A percentile compares a stretch with the other conserved stretches of the same genome.
phyloP scores from a whole-genome alignment of 345 rosid genomes.

The Euphorbia tirucalli region DNA sequence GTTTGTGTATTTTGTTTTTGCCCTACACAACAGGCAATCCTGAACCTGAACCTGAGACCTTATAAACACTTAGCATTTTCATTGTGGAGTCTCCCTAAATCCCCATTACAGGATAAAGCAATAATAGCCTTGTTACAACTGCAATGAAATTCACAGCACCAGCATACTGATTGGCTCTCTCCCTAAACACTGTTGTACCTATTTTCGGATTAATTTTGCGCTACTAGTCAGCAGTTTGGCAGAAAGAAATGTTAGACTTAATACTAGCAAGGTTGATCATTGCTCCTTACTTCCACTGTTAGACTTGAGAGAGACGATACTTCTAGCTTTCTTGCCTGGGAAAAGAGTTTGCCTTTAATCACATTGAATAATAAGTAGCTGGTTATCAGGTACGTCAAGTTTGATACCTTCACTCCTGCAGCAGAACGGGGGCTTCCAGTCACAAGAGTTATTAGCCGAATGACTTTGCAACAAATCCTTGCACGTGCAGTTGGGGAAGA shows the following conservation, averaged over 20 bases:
- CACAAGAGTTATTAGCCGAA: conserved; percentile 83
- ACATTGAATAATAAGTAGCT: conserved; percentile 20
- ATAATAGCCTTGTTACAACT: too few relatives aligned
- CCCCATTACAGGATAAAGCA: too few relatives aligned
- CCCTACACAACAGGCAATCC: background rate
- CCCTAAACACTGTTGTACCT: background rate
- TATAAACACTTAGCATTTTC: too few relatives aligned
- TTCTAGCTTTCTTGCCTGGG: conserved; percentile 5
- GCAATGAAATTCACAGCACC: too few relatives aligned
- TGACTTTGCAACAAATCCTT: conserved; percentile 83
- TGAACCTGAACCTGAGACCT: background rate
- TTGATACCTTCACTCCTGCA: conserved; percentile 95
- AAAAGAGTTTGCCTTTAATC: conserved; percentile 14
- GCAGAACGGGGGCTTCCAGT: conserved; percentile 86
- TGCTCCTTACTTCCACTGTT: background rate
- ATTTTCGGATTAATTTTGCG: background rate
- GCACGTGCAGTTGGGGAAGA: conserved; percentile 84
- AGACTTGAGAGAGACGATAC: background rate
- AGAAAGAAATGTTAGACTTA: background rate
- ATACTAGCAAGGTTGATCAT: background rate
- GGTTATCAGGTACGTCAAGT: conserved; percentile 75
- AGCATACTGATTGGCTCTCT: background rate
- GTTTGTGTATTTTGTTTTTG: too few relatives aligned
- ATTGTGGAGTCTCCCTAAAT: too few relatives aligned
- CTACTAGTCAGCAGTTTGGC: background rate